These are phyloP conservation scores for Rhizophagus sp. DNA, from an alignment of 192 early-diverging fungal genomes.

Conservation along the genomic window DNA sequence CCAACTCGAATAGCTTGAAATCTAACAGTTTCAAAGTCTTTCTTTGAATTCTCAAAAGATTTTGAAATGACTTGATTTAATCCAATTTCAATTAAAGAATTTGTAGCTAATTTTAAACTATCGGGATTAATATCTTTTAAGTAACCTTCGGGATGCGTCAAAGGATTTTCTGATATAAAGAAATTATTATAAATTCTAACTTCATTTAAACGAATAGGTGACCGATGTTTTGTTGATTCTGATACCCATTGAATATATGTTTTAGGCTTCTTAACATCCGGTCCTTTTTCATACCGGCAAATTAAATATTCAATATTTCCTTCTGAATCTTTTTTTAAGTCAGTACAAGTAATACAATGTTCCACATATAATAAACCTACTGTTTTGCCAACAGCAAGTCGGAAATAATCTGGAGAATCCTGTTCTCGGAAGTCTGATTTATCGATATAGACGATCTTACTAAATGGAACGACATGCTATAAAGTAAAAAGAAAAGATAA, in stretches of 20 bases:
- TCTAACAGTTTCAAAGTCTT: slow-evolving; percentile 79
- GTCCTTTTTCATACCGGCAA: slow-evolving; percentile 76
- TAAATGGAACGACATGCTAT: slow-evolving; percentile 83
- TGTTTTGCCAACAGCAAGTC: slow-evolving; percentile 89
- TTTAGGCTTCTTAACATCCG: slow-evolving; percentile 81
- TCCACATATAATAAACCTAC: slow-evolving; percentile 90
- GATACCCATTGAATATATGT: slow-evolving; percentile 99
- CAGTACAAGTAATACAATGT: slow-evolving; percentile 85
- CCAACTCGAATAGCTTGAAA: slow-evolving; percentile 95
- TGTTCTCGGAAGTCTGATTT: slow-evolving; percentile 90
- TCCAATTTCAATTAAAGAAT: slow-evolving; percentile 83
- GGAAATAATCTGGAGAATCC: slow-evolving; percentile 94
- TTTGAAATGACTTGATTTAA: slow-evolving; percentile 66
- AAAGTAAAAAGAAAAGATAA: not conserved
- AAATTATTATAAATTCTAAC: slow-evolving; percentile 83
- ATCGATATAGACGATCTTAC: slow-evolving; percentile 93
- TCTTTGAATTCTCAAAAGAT: slow-evolving; percentile 53
- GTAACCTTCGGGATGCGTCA: slow-evolving; percentile 87
- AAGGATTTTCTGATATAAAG: slow-evolving; percentile 89
- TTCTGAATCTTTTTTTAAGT: slow-evolving; percentile 70
- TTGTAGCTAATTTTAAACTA: slow-evolving; percentile 68
- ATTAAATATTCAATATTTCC: slow-evolving; percentile 85
- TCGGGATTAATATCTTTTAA: slow-evolving; percentile 84
- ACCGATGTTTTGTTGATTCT: slow-evolving; percentile 77
- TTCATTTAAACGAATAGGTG: slow-evolving; percentile 82